A percentile compares a stretch with the other conserved stretches of the same genome.
Evolutionary conservation across 768 basidiomycete species (phyloP).

Genomic region (Boletus huronensis): DNA sequence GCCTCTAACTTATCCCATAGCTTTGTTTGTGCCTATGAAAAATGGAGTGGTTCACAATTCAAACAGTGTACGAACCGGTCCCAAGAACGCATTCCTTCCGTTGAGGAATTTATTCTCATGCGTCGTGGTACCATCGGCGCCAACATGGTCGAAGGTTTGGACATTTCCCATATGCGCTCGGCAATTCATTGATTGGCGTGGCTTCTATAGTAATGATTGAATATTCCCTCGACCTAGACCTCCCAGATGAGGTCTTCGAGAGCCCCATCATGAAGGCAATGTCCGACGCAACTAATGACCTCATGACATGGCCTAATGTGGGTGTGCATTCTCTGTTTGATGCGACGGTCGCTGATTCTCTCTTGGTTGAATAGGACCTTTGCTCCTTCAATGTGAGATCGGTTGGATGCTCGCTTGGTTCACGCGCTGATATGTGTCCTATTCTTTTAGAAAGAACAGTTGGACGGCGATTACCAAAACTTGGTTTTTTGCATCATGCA

Average conservation of each 20-base stretch:
- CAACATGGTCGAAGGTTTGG: slow-evolving; percentile 37
- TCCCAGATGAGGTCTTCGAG: slow-evolving; percentile 37
- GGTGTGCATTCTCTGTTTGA: slow-evolving; percentile 13
- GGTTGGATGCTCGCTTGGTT: slow-evolving; percentile 3
- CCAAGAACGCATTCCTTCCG: slow-evolving; percentile 35
- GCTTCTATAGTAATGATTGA: slow-evolving; percentile 32
- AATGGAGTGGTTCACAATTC: slow-evolving; percentile 36
- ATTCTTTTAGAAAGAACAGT: slow-evolving; percentile 35
- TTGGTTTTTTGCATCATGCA: slow-evolving; percentile 40
- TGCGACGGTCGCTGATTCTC: slow-evolving; percentile 10
- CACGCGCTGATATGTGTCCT: slow-evolving; percentile 4
- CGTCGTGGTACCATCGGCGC: slow-evolving; percentile 37
- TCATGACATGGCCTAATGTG: slow-evolving; percentile 43
- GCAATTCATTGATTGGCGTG: background rate
- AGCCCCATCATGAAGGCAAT: slow-evolving; percentile 33
- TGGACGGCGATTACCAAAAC: slow-evolving; percentile 40
- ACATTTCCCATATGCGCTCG: background rate
- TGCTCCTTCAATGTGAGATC: slow-evolving; percentile 31
- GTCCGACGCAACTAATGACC: slow-evolving; percentile 39
- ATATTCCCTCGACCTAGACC: slow-evolving; percentile 36
- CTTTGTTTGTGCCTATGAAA: slow-evolving; percentile 35
- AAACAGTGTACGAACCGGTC: slow-evolving; percentile 35
- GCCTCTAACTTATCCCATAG: slow-evolving; percentile 16
- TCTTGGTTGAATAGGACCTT: slow-evolving; percentile 24
- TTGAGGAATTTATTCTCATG: slow-evolving; percentile 38